Evolutionary conservation across 2,329 filamentous ascomycete genomes (phyloP), one percentile per base, ranked within the genome.

Genomic region (Claviceps africana): DNA sequence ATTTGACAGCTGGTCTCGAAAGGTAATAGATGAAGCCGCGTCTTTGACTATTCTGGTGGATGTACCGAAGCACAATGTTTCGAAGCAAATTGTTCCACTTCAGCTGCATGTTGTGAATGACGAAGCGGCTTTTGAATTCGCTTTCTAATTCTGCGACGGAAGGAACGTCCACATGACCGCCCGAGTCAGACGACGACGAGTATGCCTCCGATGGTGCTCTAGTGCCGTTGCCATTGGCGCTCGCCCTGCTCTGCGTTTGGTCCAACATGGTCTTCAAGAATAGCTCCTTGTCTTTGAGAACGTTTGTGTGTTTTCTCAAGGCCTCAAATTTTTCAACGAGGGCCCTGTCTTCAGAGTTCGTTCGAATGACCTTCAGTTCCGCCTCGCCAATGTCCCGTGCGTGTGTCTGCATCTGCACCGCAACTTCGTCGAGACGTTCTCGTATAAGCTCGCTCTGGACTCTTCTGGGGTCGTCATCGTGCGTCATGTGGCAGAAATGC

Each of bases 51-150:
- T 95, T 93, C 72, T 98, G 93, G 64, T 98, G 93, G 56, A 93
- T 94, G 66, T 98, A 98, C 25, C 93, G 87, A 42, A 98, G 78
- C 48, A 98, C 93, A 61, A 96, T 96, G 63, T 98, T 97, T 54
- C 93, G 82, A 39, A 98, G 71, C 11, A 90, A 81, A 61, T 98
- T 98, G 71, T 95, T 97, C 93, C 93, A 98, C 67, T 98, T 98
- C 53, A 98, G 73, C 62, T 98, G 93, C 64, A 94, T 80, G 61
- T 98, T 98, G 72, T 98, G 93, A 50, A 98, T 86, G 60, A 97
- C 91, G 71, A 98, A 98, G 2, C 93, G 86, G 63, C 98, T 98
- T 65, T 94, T 93, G 73, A 96, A 98, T 64, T 97, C 90, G 66
- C 86, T 95, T 48, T 87, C 83, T 58, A 91, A 91, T 58, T 96